These are phyloP conservation scores for Gossypium mustelinum DNA, from an alignment of 345 rosid species.

Conservation along the genomic window DNA sequence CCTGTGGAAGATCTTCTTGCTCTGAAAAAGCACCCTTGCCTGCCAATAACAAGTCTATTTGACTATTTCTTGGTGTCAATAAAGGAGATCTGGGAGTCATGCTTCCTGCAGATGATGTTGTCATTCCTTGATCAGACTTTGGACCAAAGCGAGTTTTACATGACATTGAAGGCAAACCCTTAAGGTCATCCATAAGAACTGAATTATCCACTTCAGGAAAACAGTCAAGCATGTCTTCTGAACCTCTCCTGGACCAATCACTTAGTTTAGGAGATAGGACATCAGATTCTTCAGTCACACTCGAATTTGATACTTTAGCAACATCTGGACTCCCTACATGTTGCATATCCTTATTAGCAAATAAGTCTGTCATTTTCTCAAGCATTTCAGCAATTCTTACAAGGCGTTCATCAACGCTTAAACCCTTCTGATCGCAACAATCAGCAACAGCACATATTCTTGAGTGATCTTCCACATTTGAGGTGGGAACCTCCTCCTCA, in stretches of 20 bases:
- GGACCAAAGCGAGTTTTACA: slow-evolving; percentile 95
- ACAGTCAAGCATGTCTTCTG: slow-evolving; percentile 99
- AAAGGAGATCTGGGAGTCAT: slow-evolving; percentile 98
- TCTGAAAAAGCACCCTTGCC: slow-evolving; percentile 83
- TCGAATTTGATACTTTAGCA: slow-evolving; percentile 83
- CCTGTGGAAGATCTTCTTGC: slow-evolving; percentile 88
- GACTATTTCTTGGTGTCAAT: slow-evolving; percentile 89
- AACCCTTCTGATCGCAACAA: slow-evolving; percentile 85
- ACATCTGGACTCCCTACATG: slow-evolving; percentile 80
- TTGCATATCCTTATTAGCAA: slow-evolving; percentile 68
- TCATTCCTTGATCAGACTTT: slow-evolving; percentile 96
- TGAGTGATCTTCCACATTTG: slow-evolving; percentile 91
- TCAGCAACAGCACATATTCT: slow-evolving; percentile 93
- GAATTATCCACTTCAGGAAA: slow-evolving; percentile 84
- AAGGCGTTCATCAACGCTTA: slow-evolving; percentile 85
- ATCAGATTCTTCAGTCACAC: slow-evolving; percentile 85
- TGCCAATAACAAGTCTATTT: slow-evolving; percentile 71
- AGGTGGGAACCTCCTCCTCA: slow-evolving; percentile 93
- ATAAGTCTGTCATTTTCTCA: slow-evolving; percentile 81
- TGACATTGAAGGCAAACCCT: slow-evolving; percentile 86
- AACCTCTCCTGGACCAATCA: slow-evolving; percentile 96
- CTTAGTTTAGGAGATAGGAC: slow-evolving; percentile 86
- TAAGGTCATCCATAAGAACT: slow-evolving; percentile 79
- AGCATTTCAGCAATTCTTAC: slow-evolving; percentile 78
- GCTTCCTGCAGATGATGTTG: slow-evolving; percentile 97